Conservation (phyloP, 1,284 basidiomycete species). For the Puccinia coronata region DNA sequence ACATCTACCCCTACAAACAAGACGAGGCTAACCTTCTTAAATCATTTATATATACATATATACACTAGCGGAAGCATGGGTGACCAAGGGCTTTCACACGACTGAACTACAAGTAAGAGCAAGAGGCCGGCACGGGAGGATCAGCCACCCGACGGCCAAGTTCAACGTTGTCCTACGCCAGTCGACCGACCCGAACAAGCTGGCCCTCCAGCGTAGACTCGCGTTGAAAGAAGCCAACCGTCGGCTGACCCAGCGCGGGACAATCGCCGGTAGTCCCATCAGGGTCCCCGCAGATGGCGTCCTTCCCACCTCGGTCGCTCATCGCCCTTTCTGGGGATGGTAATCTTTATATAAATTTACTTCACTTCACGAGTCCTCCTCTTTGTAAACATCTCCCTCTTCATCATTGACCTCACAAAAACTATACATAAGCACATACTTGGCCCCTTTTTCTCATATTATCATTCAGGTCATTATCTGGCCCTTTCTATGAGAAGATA, state of each 20-base stretch:
- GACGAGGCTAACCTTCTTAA: background rate
- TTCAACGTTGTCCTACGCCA: slow-evolving; percentile 29
- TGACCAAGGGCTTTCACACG: slow-evolving; percentile 38
- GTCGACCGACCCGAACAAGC: background rate
- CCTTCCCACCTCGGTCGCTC: slow-evolving; percentile 21
- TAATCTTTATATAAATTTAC: background rate
- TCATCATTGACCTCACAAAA: background rate
- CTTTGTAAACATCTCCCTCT: background rate
- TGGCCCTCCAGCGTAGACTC: slow-evolving; percentile 22
- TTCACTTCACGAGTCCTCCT: background rate
- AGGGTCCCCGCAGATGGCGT: slow-evolving; percentile 45
- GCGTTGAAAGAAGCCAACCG: slow-evolving; percentile 4
- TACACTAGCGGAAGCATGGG: slow-evolving; percentile 47
- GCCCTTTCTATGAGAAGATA: no score
- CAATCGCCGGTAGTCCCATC: slow-evolving; percentile 33
- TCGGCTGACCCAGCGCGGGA: slow-evolving; percentile 26
- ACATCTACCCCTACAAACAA: background rate
- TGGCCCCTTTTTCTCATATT: background rate
- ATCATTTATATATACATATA: background rate
- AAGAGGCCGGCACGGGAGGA: slow-evolving; percentile 38
- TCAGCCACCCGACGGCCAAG: slow-evolving; percentile 37
- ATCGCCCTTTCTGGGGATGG: slow-evolving; percentile 32
- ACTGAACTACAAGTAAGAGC: slow-evolving; percentile 45
- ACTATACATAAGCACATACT: background rate
- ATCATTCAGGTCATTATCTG: no score